Evolutionary conservation across 352 stramenopile genomes (phyloP), one percentile per base, ranked within the genome.

Genomic region (Pythium rishiriense): DNA sequence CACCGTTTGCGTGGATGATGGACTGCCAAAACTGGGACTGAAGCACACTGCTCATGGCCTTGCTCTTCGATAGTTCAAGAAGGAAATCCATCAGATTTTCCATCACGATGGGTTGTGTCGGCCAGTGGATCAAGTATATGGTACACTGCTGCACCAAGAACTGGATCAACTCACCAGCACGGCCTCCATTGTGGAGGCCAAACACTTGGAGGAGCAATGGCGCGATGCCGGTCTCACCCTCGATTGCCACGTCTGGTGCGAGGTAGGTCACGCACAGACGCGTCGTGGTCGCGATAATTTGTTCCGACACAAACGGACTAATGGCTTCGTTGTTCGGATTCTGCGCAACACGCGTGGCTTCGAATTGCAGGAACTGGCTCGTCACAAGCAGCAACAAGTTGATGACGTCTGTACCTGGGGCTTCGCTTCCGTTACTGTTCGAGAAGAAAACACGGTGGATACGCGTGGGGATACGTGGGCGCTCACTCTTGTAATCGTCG

Each of bases 271-370:
- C 83, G 48, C 81, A 85, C 9, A 96, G 43, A 0, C 85, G 81
- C 29, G 85, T 92, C 42, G 83, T 87, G 19, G 85, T 91, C 22
- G 73, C 75, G 21, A 93, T 66, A 25, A 95, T 69, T 35, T 86
- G 76, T 71, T 95, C 87, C 4, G 83, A 89, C 29, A 95, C 79
- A 58, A 92, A 94, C 9, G 87, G 87, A 68, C 87, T 95, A 19
- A 93, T 65, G 33, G 64, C 73, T 26, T 73, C 61, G 24, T 81
- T 93, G 22, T 70, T 65, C 8, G 86, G 77, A 47, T 81, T 87
- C 46, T 78, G 66, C 4, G 75, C 76, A 12, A 95, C 70, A 4
- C 81, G 81, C 8, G 73, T 77, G 0, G 75, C 70, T 52, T 95
- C 86, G 45, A 90, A 87, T 29, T 90, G 78, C 14, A 94, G 62